These are phyloP conservation scores for Lupinus albus DNA, from an alignment of 306 rosid genomes.

Conservation along the genomic window DNA sequence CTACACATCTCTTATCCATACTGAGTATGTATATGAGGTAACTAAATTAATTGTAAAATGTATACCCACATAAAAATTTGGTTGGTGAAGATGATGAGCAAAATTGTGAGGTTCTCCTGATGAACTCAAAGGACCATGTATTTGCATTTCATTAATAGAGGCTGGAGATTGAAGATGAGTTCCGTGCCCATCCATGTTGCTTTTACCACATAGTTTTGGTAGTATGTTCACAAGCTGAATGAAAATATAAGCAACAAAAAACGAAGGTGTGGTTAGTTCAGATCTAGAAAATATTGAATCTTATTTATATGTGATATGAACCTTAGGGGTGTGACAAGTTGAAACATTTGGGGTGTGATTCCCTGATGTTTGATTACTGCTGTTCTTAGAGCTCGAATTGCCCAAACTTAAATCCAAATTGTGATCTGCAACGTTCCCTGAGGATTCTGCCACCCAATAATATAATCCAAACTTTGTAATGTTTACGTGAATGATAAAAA, in stretches of 20 bases:
- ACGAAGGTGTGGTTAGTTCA: not conserved
- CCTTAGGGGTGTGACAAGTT: constrained; percentile 32
- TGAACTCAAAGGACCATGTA: constrained; percentile 56
- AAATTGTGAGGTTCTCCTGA: constrained; percentile 50
- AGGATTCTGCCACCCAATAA: constrained; percentile 49
- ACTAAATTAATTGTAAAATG: not conserved
- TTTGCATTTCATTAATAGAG: constrained; percentile 52
- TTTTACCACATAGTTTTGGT: constrained; percentile 46
- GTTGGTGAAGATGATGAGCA: constrained; percentile 48
- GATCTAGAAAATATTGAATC: not conserved
- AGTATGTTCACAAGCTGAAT: constrained; percentile 45
- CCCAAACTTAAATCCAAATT: constrained; percentile 77
- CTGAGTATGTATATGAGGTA: too few relatives aligned
- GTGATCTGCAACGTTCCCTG: constrained; percentile 50
- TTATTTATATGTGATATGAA: not conserved
- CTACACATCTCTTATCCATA: too few relatives aligned
- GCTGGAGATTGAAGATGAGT: constrained; percentile 58
- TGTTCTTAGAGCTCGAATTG: constrained; percentile 56
- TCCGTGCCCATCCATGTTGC: constrained; percentile 45
- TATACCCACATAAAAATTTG: constrained; percentile 60
- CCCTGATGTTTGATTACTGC: constrained; percentile 33
- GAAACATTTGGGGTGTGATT: constrained; percentile 11
- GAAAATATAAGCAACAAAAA: not conserved
- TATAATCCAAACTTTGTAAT: not conserved
- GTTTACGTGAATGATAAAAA: not conserved